Base-by-base conservation (phyloP, 441 rosid species). In the Gossypium laxum region DNA sequence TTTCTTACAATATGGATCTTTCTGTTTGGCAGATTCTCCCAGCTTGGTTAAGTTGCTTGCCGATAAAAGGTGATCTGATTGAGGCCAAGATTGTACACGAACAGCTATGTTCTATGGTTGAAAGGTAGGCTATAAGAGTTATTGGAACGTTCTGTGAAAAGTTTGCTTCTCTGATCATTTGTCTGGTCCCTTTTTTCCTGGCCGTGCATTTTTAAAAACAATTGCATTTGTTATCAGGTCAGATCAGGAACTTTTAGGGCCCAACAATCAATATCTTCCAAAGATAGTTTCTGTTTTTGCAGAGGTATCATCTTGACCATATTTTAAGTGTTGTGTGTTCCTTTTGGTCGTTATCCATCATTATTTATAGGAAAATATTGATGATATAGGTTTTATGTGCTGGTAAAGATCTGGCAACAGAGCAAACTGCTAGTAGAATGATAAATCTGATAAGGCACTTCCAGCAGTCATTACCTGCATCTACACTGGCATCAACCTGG, bases 31-130 rank as follows among this genome's bases (percentile, higher is more conserved):
- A 88, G 90, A 81, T 85, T 56, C 76, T 88, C 10, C 83, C 85
- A 19, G 84, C 83, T 21, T 86, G 92, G 90, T 76, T 88, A 78
- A 84, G 82, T 71, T 81, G 87, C 77, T 81, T 88, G 81, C 92
- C 92, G 0, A 76, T 88, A 48, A 83, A 80, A 78, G 83, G 87
- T 41, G 89, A 88, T 72, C 58, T 81, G 70, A 73, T 76, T 8
- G 86, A 85, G 80, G 90, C 87, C 76, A 88, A 86, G 76, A 75
- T 81, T 73, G 89, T 81, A 34, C 92, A 88, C 55, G 85, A 86
- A 41, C 87, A 83, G 80, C 89, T 88, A 43, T 88, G 89, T 74
- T 85, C 87, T 51, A 82, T 85, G 85, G 89, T 86, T 32, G 90
- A 88, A 71, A 83, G 82, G 92, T 86, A 74, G 34, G 18, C 3